Base-by-base conservation (phyloP, 2,329 filamentous ascomycete genomes). In the Alternaria sp. region DNA sequence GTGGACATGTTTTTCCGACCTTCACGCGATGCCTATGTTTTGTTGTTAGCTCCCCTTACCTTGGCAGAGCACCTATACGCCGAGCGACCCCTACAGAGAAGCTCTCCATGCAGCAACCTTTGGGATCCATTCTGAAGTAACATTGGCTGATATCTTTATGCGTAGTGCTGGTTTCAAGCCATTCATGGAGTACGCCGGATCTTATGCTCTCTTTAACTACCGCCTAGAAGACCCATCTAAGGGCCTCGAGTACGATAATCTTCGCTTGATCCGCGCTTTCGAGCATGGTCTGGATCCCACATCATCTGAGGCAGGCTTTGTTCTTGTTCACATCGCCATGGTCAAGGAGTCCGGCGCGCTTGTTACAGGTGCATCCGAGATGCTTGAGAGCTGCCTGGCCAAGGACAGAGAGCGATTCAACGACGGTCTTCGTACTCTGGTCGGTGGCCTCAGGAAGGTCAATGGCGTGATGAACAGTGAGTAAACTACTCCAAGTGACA, bases 301-400 rank as follows among this genome's bases (percentile, higher is more conserved):
- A 32, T 96, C 92, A 3, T 97, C 93, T 8, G 94, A 97, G 79
- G 94, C 94, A 1, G 94, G 94, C 51, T 97, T 98, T 77, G 93
- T 97, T n/a, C 86, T 97, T 12, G 94, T 95, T 5, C 94, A 97
- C 78, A 89, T 98, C 53, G 93, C 96, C 79, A 98, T 97, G 94
- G 94, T 97, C 51, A 90, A 89, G 75, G 89, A 97, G 79, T 94
- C 93, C 0, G 90, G 90, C 0, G 87, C 88, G 1, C 84, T 98
- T 2, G 89, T 97, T 48, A 85, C 87, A 43, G 92, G 92, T 32
- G 87, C 89, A 4, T 85, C 92, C 48, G 84, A 87, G 53, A 86
- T 90, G 52, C 84, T 97, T 25, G 85, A 90, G 43, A 79, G 80
- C 30, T 78, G 82, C 52, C 68, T 73, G 6, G 64, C 55, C 7